Evolutionary conservation across 1,139 yeast genomes (phyloP), one percentile per base, ranked within the genome.

Genomic region (Yamadazyma siamensis): DNA sequence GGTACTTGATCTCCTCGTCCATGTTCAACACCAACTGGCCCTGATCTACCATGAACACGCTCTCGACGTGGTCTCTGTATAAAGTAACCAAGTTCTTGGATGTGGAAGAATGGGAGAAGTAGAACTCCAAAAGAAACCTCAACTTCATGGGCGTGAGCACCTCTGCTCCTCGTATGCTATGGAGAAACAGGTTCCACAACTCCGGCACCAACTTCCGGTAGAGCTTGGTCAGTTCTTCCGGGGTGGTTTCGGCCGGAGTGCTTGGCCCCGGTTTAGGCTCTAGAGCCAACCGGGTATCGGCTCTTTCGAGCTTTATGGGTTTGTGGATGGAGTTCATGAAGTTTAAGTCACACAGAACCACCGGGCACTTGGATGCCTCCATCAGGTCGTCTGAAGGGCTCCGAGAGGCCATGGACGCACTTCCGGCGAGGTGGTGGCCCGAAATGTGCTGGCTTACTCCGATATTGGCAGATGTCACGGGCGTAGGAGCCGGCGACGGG

Each of bases 281-380:
- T n/a, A n/a, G n/a, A n/a, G n/a, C n/a, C n/a, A n/a, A n/a, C n/a
- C n/a, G n/a, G n/a, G n/a, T n/a, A 18, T 18, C 20, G 7, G 20
- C 7, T 8, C 7, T 18, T 10, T 18, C 20, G n/a, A 27, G 7
- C 13, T 21, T 18, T 8, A 11, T 6, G 11, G 12, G 13, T 13
- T 24, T 29, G 4, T 11, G 13, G 15, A 53, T 57, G 11, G 61
- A 65, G 15, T 48, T 46, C 61, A 64, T 57, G 31, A 61, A 53
- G 34, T 61, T 61, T 37, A 66, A 54, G 39, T 65, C 70, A 37
- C 68, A 62, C 34, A 61, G 68, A 20, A 62, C 54, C 3, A 66
- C 72, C 0, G 73, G 72, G 33, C 73, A 66, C 29, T 52, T n/a
- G n/a, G n/a, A n/a, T n/a, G n/a, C n/a, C n/a, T n/a, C n/a, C n/a